Evolutionary conservation across 495 filamentous ascomycete species (phyloP), one percentile per base, ranked within the genome.

Genomic region (Chaetomidium leptoderma): DNA sequence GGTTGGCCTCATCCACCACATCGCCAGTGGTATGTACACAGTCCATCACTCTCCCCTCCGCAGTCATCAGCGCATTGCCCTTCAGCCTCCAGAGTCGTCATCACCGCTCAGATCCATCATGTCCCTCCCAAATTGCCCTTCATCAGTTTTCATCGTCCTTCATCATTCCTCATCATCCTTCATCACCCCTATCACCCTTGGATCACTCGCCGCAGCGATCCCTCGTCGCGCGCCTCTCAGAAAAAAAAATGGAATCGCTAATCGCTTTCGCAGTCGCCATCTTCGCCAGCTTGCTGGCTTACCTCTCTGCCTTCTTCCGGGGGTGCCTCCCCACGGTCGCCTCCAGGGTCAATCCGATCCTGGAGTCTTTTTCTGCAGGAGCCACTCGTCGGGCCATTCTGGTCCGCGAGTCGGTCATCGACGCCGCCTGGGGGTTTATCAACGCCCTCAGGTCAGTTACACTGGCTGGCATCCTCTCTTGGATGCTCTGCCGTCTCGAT

Each of bases 321-420:
- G 40, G 10, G 3, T 30, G 29, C 39, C 39, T 35, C 52, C 29
- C 39, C 52, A 29, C 14, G 40, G 10, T 14, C 9, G 17, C 52
- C 52, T 5, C 40, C 52, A 26, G 19, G n/a, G 4, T 26, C 40
- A 8, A 24, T 23, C 33, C 6, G 53, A 24, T 13, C 32, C 19
- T 40, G 53, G 53, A 6, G 33, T 56, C 43, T 14, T 23, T n/a
- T 2, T 11, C 35, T 29, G 43, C 43, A 26, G 43, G 33, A 23
- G 24, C 53, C 53, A 16, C 32, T 39, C 53, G 53, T 30, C 33
- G 43, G 21, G 43, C 24, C 43, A 56, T 1, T 32, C 53, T 56
- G 53, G 53, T 9, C 8, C 26, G 43, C 53, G 43, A 40, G 24
- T 10, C 16, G 32, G 43, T n/a, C 24, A 16, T 32, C 32, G n/a